phyloP scores from a whole-genome alignment of 768 basidiomycete genomes.

The Melanogaster broomeanus region DNA sequence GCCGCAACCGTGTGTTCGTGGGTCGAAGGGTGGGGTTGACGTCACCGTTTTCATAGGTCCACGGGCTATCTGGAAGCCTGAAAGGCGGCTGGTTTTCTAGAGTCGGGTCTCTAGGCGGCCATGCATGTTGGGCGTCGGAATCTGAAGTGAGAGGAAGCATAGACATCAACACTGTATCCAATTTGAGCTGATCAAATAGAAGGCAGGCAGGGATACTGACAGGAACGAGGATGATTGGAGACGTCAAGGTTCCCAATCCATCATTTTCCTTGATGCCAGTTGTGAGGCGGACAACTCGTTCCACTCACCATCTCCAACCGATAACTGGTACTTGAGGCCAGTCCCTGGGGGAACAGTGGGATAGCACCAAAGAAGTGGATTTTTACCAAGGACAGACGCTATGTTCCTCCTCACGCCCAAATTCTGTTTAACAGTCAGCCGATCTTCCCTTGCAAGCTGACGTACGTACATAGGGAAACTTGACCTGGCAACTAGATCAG shows the following conservation, averaged over 20 bases:
- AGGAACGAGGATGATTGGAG: not conserved
- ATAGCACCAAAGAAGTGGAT: slow-evolving; percentile 82
- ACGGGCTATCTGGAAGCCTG: slow-evolving; percentile 64
- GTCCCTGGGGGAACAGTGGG: slow-evolving; percentile 67
- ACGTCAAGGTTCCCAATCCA: slow-evolving; percentile 4
- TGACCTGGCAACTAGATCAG: slow-evolving; percentile 50
- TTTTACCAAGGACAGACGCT: slow-evolving; percentile 73
- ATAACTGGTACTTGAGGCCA: slow-evolving; percentile 78
- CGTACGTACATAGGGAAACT: slow-evolving; percentile 85
- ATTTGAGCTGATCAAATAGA: not conserved
- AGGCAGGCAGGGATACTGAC: slow-evolving; percentile 4
- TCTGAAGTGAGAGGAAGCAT: slow-evolving; percentile 30
- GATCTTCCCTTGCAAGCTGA: not conserved
- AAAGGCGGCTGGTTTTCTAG: slow-evolving; percentile 39
- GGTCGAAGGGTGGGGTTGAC: slow-evolving; percentile 78
- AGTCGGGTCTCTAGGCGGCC: slow-evolving; percentile 77
- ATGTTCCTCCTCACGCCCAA: slow-evolving; percentile 76
- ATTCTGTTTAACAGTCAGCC: slow-evolving; percentile 52
- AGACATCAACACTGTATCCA: slow-evolving; percentile 7
- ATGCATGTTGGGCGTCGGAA: slow-evolving; percentile 40
- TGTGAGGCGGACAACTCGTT: slow-evolving; percentile 38
- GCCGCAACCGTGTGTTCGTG: slow-evolving; percentile 47
- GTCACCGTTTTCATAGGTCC: slow-evolving; percentile 80
- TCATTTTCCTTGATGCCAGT: slow-evolving; percentile 7
- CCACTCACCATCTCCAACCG: slow-evolving; percentile 76